These are phyloP conservation scores for Paramecium octaurelia DNA, from an alignment of 73 alveolate genomes.

Conservation along the genomic window DNA sequence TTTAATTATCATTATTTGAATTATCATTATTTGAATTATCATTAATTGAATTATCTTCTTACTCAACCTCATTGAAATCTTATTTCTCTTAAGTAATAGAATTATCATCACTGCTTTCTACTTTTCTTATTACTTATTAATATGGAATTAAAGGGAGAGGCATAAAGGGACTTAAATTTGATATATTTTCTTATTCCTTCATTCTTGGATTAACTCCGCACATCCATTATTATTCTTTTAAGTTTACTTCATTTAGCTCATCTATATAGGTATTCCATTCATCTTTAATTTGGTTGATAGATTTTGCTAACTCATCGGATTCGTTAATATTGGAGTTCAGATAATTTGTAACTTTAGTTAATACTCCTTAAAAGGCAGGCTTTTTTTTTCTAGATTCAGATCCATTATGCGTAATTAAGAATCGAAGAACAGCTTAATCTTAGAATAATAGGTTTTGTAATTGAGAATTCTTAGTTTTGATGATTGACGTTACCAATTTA, in stretches of 20 bases:
- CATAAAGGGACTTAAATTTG: background rate
- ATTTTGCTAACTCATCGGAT: background rate
- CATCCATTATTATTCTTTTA: background rate
- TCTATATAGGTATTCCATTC: background rate
- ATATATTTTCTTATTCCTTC: background rate
- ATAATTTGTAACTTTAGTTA: background rate
- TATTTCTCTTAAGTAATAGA: background rate
- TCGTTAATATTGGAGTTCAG: background rate
- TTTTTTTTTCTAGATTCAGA: background rate
- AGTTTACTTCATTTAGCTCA: background rate
- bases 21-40: background rate
- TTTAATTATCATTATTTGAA: background rate
- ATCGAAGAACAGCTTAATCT: background rate
- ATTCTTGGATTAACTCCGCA: conserved; percentile 10
- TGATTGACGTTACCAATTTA: background rate
- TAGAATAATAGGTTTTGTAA: background rate
- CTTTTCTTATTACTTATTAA: background rate
- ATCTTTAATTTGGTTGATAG: background rate
- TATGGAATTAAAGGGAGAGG: background rate
- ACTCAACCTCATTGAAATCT: background rate
- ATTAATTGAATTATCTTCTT: background rate
- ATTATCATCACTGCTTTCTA: background rate
- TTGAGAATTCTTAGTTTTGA: background rate
- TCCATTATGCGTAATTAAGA: background rate
- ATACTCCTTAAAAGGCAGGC: background rate